phyloP scores from a whole-genome alignment of 2,329 filamentous ascomycete species.

The Salinomyces thailandicus region DNA sequence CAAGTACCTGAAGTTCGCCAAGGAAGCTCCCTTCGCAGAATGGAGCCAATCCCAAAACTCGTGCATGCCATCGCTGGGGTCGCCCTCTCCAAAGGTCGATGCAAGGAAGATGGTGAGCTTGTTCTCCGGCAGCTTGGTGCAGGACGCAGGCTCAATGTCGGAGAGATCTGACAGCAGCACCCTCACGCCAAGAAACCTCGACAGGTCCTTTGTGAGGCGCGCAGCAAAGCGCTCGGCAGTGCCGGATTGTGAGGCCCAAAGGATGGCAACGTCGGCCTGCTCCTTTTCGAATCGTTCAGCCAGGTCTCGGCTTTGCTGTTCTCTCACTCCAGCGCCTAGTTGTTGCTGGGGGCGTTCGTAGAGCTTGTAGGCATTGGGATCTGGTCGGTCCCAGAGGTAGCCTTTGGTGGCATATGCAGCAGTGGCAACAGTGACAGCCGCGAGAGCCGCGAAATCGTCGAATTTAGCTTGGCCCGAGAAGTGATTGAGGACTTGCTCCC shows the following conservation, averaged over 20 bases:
- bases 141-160: conserved; percentile 31
- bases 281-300: conserved; percentile 32
- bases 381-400: conserved; percentile 37
- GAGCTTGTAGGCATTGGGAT: conserved; percentile 39
- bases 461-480: background rate
- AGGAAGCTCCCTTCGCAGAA: background rate
- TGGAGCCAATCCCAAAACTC: conserved; percentile 23
- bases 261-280: conserved; percentile 29
- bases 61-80: conserved; percentile 41
- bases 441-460: conserved; percentile 8
- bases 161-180: conserved; percentile 35
- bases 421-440: conserved; percentile 5
- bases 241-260: conserved; percentile 41
- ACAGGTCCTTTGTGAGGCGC: conserved; percentile 30
- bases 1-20: conserved; percentile 26
- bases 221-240: conserved; percentile 36
- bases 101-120: conserved; percentile 20
- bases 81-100: conserved; percentile 23
- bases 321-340: conserved; percentile 13
- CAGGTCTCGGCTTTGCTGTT: conserved; percentile 33
- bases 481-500: background rate
- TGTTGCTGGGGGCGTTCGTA: conserved; percentile 41
- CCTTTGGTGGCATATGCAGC: conserved; percentile 3
- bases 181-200: conserved; percentile 29
- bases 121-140: conserved; percentile 6